Base-by-base conservation (phyloP, 225 moss, liverwort and hornwort genomes). In the Polytrichum formosum region DNA sequence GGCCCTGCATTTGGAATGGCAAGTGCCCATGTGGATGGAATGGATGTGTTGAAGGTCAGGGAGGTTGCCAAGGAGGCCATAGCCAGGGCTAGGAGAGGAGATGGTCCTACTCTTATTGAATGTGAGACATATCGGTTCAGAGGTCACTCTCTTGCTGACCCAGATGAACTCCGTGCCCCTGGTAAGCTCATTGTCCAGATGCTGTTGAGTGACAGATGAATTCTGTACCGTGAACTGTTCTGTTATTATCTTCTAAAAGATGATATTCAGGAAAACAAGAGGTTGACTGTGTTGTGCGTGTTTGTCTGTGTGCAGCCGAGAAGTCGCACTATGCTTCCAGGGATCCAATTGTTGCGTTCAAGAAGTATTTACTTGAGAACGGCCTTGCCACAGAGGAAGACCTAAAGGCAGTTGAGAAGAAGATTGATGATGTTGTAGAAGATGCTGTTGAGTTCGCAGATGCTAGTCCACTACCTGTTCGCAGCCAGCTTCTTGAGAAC, bases 101-200 rank as follows among this genome's bases (percentile, higher is more conserved):
- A 96, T 55, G 95, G 95, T 1, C 95, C 95, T 25, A 95, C 95
- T 26, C 87, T 96, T 8, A 88, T 96, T 46, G 95, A 96, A 73
- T 96, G 95, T 74, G 93, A 96, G 84, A 96, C 95, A 4, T 96
- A 96, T 81, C 86, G 95, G 37, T 96, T 93, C 75, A 88, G 95
- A 46, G 95, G 95, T 27, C 95, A 96, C 84, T 96, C 95, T 56
- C 91, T 96, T 69, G 95, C 95, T 25, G 95, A 96, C 62, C 95
- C 95, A 23, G 95, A 96, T 66, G 95, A 96, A 87, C 95, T 95
- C 67, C 95, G 95, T 20, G 79, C 90, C 70, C 95, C 95, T 69
- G 91, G 95, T 95, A 75, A 83, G 46, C 13, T 46, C 46, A 46
- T 46, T 16, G 4, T 46, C 46, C 10, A 4, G 46, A 46, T 46